Percentiles rank a stretch among this genome's conserved stretches.
Evolutionary conservation across 805 yeast species (phyloP).

Genomic region (Kluyveromyces dobzhanskii): DNA sequence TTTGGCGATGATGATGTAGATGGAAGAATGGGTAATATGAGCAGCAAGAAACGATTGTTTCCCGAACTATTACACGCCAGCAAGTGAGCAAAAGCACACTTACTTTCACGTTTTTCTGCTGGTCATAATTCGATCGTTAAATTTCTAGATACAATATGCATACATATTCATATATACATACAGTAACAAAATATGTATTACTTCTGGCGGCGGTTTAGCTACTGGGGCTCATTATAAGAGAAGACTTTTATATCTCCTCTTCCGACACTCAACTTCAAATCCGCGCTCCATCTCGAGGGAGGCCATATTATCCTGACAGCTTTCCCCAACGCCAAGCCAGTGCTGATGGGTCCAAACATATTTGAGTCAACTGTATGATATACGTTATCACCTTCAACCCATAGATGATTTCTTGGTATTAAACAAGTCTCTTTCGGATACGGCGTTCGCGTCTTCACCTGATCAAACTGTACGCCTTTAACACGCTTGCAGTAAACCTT

Average conservation of each 20-base stretch:
- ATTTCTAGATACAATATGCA: too few relatives aligned
- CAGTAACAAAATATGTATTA: too few relatives aligned
- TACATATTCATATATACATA: too few relatives aligned
- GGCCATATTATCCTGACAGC: constrained; percentile 71
- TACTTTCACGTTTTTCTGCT: too few relatives aligned
- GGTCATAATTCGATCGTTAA: too few relatives aligned
- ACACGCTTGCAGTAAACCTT: constrained; percentile 72
- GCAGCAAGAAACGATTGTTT: not conserved
- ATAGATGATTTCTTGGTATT: constrained; percentile 73
- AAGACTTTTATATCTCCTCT: constrained; percentile 12
- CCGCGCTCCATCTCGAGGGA: constrained; percentile 40
- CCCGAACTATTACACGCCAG: constrained; percentile 1
- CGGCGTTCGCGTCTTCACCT: constrained; percentile 49
- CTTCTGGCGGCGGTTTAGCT: too few relatives aligned
- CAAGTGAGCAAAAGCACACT: constrained; percentile 1
- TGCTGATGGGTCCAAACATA: constrained; percentile 79
- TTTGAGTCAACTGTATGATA: constrained; percentile 78
- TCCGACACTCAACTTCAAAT: constrained; percentile 18
- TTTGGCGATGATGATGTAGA: constrained; percentile 1
- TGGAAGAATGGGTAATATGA: not conserved
- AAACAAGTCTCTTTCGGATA: constrained; percentile 51
- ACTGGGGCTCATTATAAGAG: not conserved
- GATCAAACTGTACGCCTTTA: constrained; percentile 67
- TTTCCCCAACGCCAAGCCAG: constrained; percentile 72
- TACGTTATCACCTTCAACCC: constrained; percentile 93